A percentile compares a stretch with the other conserved stretches of the same genome.
phyloP scores from a whole-genome alignment of 2,329 filamentous ascomycete genomes.

The Fusarium hostae region DNA sequence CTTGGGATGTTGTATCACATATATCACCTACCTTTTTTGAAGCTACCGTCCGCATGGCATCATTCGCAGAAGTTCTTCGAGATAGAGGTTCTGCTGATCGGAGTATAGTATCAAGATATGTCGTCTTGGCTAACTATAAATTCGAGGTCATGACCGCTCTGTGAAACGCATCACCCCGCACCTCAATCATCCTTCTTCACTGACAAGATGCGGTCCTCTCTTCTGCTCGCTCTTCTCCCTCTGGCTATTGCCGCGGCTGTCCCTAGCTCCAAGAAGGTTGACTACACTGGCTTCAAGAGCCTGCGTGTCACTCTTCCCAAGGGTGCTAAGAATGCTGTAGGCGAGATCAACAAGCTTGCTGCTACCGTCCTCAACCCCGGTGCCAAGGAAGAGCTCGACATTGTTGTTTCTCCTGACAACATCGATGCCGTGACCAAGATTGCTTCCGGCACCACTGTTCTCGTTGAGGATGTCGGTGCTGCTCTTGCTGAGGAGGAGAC shows the following conservation, averaged over 20 bases:
- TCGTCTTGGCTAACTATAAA: slow-evolving; percentile 11
- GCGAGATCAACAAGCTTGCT: slow-evolving; percentile 28
- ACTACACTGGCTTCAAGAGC: slow-evolving; percentile 37
- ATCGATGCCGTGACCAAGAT: slow-evolving; percentile 24
- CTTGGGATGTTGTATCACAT: slow-evolving; percentile 27
- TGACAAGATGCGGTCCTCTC: slow-evolving; percentile 18
- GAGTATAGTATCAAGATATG: not conserved
- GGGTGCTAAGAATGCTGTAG: slow-evolving; percentile 8
- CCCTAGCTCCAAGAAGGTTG: slow-evolving; percentile 30
- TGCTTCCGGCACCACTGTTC: slow-evolving; percentile 17
- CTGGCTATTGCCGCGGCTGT: slow-evolving; percentile 23
- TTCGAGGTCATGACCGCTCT: not conserved
- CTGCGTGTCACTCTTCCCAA: slow-evolving; percentile 30
- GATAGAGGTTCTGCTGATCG: slow-evolving; percentile 1
- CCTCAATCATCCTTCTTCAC: slow-evolving; percentile 5
- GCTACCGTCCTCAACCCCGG: slow-evolving; percentile 30
- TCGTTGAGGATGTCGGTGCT: slow-evolving; percentile 35
- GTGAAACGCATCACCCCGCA: not conserved
- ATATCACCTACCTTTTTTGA: slow-evolving; percentile 36
- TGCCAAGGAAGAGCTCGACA: slow-evolving; percentile 21
- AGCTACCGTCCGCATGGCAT: slow-evolving; percentile 20
- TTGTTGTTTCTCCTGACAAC: slow-evolving; percentile 33
- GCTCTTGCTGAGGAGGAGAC: slow-evolving; percentile 24
- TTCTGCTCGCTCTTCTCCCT: slow-evolving; percentile 22
- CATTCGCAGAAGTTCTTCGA: slow-evolving; percentile 27